These are phyloP conservation scores for Paraphoma sp. DNA, from an alignment of 2,329 filamentous ascomycete species.

Conservation along the genomic window DNA sequence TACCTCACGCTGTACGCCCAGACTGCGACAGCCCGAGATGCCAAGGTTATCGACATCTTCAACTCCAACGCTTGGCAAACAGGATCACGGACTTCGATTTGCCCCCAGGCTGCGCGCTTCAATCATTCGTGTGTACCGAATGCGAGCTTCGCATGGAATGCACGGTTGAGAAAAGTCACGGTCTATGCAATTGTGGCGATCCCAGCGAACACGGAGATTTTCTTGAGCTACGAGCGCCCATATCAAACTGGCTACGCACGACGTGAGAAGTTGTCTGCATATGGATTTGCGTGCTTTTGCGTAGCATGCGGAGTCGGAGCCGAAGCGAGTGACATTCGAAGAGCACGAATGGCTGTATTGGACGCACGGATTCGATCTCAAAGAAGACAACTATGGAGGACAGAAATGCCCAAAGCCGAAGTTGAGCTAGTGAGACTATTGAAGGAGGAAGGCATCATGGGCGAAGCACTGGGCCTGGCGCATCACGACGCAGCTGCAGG, in stretches of 20 bases:
- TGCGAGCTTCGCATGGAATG: constrained; percentile 36
- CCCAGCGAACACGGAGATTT: constrained; percentile 37
- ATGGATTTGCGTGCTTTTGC: constrained; percentile 33
- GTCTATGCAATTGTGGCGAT: constrained; percentile 40
- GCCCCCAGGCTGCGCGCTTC: constrained; percentile 39
- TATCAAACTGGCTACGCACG: constrained; percentile 22
- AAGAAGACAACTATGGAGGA: constrained; percentile 18
- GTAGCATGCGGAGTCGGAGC: constrained; percentile 25
- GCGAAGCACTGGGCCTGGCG: constrained; percentile 24
- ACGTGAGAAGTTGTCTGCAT: constrained; percentile 24
- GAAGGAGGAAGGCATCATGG: constrained; percentile 22
- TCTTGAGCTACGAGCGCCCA: constrained; percentile 35
- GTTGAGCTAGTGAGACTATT: constrained; percentile 19
- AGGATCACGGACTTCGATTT: constrained; percentile 29
- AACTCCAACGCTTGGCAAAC: constrained; percentile 30
- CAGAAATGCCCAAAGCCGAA: constrained; percentile 15
- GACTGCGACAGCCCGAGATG: constrained; percentile 3
- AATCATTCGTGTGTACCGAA: constrained; percentile 47
- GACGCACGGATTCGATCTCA: constrained; percentile 18
- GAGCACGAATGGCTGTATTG: constrained; percentile 21
- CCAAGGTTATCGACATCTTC: constrained; percentile 25
- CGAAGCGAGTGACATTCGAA: constrained; percentile 14
- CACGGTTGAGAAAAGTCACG: constrained; percentile 11
- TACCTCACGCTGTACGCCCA: constrained; percentile 22
- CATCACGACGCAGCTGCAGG: constrained; percentile 25